phyloP scores from a whole-genome alignment of 805 yeast genomes.

The Debaryomyces castellii region DNA sequence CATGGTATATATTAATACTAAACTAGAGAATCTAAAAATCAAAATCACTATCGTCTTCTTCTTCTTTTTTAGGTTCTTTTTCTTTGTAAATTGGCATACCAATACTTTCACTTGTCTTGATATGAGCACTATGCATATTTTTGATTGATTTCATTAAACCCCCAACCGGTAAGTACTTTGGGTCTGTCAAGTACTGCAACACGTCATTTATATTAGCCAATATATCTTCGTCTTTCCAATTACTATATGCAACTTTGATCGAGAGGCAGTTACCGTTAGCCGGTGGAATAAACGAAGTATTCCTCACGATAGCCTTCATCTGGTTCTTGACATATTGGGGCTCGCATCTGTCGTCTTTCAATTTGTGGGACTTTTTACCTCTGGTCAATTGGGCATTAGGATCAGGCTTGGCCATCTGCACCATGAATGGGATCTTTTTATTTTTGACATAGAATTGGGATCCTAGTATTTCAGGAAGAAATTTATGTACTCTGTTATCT shows the following conservation, averaged over 20 bases:
- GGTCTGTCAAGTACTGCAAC: slow-evolving; percentile 45
- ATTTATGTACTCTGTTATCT: slow-evolving; percentile 65
- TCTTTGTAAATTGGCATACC: slow-evolving; percentile 53
- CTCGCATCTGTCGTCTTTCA: slow-evolving; percentile 62
- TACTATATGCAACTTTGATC: slow-evolving; percentile 58
- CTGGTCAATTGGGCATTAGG: slow-evolving; percentile 31
- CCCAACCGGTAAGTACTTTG: slow-evolving; percentile 53
- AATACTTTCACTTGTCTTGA: slow-evolving; percentile 66
- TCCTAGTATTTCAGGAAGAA: slow-evolving; percentile 59
- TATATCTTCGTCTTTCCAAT: slow-evolving; percentile 42
- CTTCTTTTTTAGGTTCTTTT: slow-evolving; percentile 12
- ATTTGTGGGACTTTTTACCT: slow-evolving; percentile 35
- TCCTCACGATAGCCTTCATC: slow-evolving; percentile 59
- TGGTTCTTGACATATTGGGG: slow-evolving; percentile 64
- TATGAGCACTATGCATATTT: slow-evolving; percentile 50
- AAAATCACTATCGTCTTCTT: slow-evolving; percentile 12
- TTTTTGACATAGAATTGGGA: slow-evolving; percentile 60
- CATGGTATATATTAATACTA: not conserved
- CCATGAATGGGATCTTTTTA: slow-evolving; percentile 65
- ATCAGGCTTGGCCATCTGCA: slow-evolving; percentile 54
- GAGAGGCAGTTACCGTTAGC: slow-evolving; percentile 61
- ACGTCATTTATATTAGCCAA: slow-evolving; percentile 55
- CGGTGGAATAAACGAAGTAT: slow-evolving; percentile 59
- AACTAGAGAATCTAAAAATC: slow-evolving; percentile 8
- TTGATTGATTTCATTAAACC: slow-evolving; percentile 49